phyloP scores from a whole-genome alignment of 768 basidiomycete species.

The Dioszegia hungarica region DNA sequence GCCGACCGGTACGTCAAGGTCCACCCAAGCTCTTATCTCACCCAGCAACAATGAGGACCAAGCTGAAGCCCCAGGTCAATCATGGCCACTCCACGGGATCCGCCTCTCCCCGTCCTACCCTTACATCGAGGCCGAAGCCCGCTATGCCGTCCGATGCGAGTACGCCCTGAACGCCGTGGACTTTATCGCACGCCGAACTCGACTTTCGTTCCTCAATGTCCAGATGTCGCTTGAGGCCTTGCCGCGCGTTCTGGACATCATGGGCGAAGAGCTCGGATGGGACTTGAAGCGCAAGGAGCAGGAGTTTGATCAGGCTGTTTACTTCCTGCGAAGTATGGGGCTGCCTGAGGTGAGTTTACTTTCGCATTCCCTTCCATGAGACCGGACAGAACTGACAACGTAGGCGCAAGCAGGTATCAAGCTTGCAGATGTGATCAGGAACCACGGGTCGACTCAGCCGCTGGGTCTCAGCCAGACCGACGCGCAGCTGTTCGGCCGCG shows the following conservation, averaged over 20 bases:
- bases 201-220: slow-evolving; percentile 90
- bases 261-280: slow-evolving; percentile 83
- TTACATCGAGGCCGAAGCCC: slow-evolving; percentile 89
- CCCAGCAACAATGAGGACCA: not conserved
- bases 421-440: slow-evolving; percentile 38
- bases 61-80: slow-evolving; percentile 40
- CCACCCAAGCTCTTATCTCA: no score
- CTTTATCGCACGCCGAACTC: slow-evolving; percentile 83
- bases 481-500: slow-evolving; percentile 52
- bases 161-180: slow-evolving; percentile 90
- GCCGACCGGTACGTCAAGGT: slow-evolving; percentile 58
- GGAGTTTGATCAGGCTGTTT: slow-evolving; percentile 62
- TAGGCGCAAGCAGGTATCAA: slow-evolving; percentile 32
- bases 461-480: slow-evolving; percentile 40
- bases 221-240: slow-evolving; percentile 77
- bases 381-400: not conserved
- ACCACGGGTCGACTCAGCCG: slow-evolving; percentile 23
- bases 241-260: slow-evolving; percentile 82
- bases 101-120: slow-evolving; percentile 69
- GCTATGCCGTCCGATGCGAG: slow-evolving; percentile 80
- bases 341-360: slow-evolving; percentile 52
- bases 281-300: slow-evolving; percentile 55
- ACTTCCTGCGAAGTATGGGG: slow-evolving; percentile 81
- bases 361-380: not conserved
- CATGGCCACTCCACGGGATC: slow-evolving; percentile 82